phyloP scores from a whole-genome alignment of 1,139 yeast genomes.

The Geotrichum fermentans region DNA sequence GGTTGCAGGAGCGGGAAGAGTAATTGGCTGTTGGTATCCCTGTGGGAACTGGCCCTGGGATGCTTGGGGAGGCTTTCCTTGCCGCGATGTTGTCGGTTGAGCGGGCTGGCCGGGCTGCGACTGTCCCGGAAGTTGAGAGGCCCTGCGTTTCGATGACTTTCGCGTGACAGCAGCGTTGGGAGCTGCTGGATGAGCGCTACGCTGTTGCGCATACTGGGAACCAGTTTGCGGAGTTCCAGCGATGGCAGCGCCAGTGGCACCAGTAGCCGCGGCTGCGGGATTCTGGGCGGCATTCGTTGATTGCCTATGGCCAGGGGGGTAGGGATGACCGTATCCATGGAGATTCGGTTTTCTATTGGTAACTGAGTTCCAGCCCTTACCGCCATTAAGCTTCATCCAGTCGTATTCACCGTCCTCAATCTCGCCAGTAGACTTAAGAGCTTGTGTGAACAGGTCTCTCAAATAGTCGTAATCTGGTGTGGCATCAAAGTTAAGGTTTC shows the following conservation, averaged over 20 bases:
- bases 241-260: neutral
- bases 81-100: slow-evolving; percentile 3
- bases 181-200: slow-evolving; percentile 27
- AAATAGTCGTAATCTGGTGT: slow-evolving; percentile 91
- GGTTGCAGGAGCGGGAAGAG: neutral
- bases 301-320: slow-evolving; percentile 40
- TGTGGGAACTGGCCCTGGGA: slow-evolving; percentile 4
- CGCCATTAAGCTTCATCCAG: slow-evolving; percentile 90
- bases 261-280: neutral
- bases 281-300: neutral
- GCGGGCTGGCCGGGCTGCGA: slow-evolving; percentile 1
- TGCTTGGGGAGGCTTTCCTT: slow-evolving; percentile 8
- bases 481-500: slow-evolving; percentile 82
- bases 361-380: slow-evolving; percentile 84
- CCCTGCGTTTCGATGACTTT: slow-evolving; percentile 32
- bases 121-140: slow-evolving; percentile 13
- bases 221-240: slow-evolving; percentile 8
- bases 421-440: slow-evolving; percentile 66
- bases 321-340: slow-evolving; percentile 82
- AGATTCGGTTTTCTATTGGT: slow-evolving; percentile 83
- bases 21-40: slow-evolving; percentile 16
- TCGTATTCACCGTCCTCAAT: slow-evolving; percentile 83
- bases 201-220: slow-evolving; percentile 18
- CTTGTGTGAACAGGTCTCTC: slow-evolving; percentile 68
- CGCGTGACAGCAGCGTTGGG: slow-evolving; percentile 35